Evolutionary conservation across 768 basidiomycete genomes (phyloP).

Genomic region (Boletus rubroflammeus): DNA sequence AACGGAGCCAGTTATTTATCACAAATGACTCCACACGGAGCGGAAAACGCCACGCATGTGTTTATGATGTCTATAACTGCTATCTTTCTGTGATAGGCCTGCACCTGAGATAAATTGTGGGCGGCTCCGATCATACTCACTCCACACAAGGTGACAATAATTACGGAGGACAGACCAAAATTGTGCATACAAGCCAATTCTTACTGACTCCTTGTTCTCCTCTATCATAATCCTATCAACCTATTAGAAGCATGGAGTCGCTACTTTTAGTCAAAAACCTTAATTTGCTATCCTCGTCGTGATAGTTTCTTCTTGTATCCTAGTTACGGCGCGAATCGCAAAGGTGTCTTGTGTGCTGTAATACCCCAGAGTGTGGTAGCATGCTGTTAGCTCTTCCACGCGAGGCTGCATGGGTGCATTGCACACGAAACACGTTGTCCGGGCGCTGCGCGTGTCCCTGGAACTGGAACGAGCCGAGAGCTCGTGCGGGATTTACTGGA

Average conservation of each 20-base stretch:
- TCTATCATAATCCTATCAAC: conserved; percentile 18
- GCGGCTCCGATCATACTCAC: background rate
- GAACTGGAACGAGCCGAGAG: background rate
- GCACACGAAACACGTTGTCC: conserved; percentile 20
- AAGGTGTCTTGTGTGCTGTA: conserved; percentile 12
- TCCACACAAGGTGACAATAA: background rate
- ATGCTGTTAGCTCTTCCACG: conserved; percentile 6
- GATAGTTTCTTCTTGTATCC: conserved; percentile 19
- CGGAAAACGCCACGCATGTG: background rate
- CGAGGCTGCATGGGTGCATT: conserved; percentile 1
- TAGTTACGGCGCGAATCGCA: conserved; percentile 18
- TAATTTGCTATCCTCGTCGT: conserved; percentile 21
- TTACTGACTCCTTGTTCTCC: conserved; percentile 14
- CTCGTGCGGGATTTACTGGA: background rate
- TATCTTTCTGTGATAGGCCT: background rate
- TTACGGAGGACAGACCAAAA: conserved; percentile 3
- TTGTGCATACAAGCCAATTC: conserved; percentile 16
- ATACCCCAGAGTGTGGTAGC: conserved; percentile 13
- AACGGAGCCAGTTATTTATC: background rate
- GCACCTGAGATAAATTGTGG: background rate
- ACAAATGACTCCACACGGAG: background rate
- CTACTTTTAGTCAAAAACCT: conserved; percentile 29
- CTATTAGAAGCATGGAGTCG: conserved; percentile 20
- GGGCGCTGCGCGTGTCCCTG: background rate
- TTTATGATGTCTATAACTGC: background rate